These are phyloP conservation scores for Pugionium dolabratum DNA, from an alignment of 345 rosid genomes.

Conservation along the genomic window DNA sequence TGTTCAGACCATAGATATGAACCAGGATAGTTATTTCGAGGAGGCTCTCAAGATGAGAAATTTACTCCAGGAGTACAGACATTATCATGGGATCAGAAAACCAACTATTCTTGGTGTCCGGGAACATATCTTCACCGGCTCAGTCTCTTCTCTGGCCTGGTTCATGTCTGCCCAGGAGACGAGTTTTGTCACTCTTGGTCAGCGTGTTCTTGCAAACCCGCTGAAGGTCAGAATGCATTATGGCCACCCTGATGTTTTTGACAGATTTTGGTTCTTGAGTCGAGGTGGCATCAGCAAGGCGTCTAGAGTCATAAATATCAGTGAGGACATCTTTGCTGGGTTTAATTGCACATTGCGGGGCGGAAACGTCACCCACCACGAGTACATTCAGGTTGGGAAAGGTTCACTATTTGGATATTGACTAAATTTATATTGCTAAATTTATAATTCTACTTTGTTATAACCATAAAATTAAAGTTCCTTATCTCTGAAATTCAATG, in stretches of 20 bases:
- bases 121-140: conserved; percentile 87
- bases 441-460: conserved; percentile 8
- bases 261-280: conserved; percentile 83
- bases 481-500: not conserved
- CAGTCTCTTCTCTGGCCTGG: conserved; percentile 91
- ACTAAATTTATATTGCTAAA: conserved; percentile 7
- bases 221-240: no score
- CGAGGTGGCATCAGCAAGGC: conserved; percentile 95
- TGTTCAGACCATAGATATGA: conserved; percentile 92
- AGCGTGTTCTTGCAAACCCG: no score
- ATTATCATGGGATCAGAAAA: conserved; percentile 65
- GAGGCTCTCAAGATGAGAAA: conserved; percentile 94
- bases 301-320: conserved; percentile 30
- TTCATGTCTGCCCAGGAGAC: no score
- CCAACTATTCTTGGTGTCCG: conserved; percentile 91
- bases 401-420: conserved; percentile 40
- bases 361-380: conserved; percentile 51
- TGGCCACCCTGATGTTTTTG: conserved; percentile 38
- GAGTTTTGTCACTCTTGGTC: no score
- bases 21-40: conserved; percentile 88
- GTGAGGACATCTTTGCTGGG: conserved; percentile 95
- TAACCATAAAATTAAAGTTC: conserved; percentile 4
- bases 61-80: conserved; percentile 77
- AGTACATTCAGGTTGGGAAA: conserved; percentile 69
- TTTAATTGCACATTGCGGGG: conserved; percentile 86